Conservation (phyloP, 2,329 filamentous ascomycete species). For the Talaromyces sp. region DNA sequence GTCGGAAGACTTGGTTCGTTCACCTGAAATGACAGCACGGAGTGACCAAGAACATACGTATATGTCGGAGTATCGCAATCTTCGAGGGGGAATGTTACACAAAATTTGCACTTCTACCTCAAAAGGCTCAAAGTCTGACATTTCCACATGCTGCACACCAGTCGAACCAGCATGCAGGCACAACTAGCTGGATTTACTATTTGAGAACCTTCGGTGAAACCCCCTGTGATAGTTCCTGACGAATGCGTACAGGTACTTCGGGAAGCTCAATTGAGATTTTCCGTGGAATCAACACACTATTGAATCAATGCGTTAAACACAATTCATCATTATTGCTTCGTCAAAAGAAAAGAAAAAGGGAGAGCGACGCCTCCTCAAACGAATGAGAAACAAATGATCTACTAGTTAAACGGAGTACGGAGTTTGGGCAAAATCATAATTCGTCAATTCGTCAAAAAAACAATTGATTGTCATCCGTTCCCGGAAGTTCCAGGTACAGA, state of each 20-base stretch:
- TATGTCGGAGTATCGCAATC: constrained; percentile 1
- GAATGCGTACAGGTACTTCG: not conserved
- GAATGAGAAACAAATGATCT: not conserved
- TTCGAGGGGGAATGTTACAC: not conserved
- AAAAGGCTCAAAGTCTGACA: not conserved
- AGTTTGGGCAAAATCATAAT: not conserved
- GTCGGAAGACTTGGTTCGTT: not conserved
- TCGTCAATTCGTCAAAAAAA: not conserved
- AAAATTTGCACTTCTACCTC: not conserved
- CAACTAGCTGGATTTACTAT: not conserved
- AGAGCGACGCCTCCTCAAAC: not conserved
- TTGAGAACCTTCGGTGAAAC: not conserved
- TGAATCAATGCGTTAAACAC: not conserved
- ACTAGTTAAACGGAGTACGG: constrained; percentile 1
- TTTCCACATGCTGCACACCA: not conserved
- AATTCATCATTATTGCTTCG: not conserved
- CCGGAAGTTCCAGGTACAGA: not conserved
- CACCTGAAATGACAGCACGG: not conserved
- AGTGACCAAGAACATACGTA: not conserved
- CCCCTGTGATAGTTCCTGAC: not conserved
- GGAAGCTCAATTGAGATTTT: not conserved
- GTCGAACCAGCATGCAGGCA: not conserved
- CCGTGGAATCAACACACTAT: not conserved
- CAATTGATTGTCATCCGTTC: not conserved
- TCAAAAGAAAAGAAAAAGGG: not conserved